These are phyloP conservation scores for Castanea sativa DNA, from an alignment of 306 rosid genomes.

Conservation along the genomic window DNA sequence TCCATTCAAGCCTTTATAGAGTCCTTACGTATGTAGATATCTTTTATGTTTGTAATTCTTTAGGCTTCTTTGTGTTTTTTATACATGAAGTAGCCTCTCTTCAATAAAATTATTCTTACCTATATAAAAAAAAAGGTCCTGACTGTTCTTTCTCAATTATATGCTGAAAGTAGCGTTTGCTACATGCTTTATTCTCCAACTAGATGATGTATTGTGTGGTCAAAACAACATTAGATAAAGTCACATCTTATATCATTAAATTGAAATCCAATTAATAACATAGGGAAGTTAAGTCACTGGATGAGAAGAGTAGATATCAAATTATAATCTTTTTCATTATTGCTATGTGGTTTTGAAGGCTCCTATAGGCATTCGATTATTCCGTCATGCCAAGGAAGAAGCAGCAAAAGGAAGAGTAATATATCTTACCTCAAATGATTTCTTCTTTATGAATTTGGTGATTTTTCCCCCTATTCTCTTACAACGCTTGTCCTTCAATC, in stretches of 20 bases:
- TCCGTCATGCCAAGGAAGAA: conserved; percentile 61
- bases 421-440: neutral
- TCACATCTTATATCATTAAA: too few species aligned
- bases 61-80: too few species aligned
- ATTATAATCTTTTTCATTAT: conserved; percentile 10
- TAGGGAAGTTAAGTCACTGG: neutral
- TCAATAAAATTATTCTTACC: too few species aligned
- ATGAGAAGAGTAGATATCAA: neutral
- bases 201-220: neutral
- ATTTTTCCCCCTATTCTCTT: conserved; percentile 15
- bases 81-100: too few species aligned
- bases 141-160: neutral
- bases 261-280: neutral
- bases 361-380: conserved; percentile 76
- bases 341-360: conserved; percentile 48
- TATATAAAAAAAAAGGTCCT: too few species aligned
- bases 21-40: too few species aligned
- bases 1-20: too few species aligned
- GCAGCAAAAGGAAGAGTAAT: conserved; percentile 71
- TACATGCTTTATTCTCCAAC: neutral
- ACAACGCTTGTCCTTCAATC: conserved; percentile 42
- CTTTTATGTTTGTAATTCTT: too few species aligned
- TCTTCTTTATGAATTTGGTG: neutral
- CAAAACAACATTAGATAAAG: neutral
- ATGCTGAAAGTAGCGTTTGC: neutral